These are phyloP conservation scores for Cyclotella sp. DNA, from an alignment of 108 stramenopile species.

Conservation along the genomic window DNA sequence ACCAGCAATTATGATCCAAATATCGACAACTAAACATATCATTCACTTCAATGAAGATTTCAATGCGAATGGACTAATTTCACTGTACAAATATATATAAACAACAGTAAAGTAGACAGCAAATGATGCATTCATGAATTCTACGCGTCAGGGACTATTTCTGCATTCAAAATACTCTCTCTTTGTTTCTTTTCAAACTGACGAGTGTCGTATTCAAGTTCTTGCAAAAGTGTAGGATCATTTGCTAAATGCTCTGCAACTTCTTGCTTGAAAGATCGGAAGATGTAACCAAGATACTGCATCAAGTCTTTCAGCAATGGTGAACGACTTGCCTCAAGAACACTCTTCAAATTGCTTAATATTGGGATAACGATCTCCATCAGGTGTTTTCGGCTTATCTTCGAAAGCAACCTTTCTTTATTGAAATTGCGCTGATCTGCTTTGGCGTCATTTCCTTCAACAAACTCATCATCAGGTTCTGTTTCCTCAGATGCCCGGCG, in stretches of 20 bases:
- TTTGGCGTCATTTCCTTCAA: slow-evolving; percentile 57
- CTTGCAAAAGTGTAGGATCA: slow-evolving; percentile 81
- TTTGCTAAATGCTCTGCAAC: slow-evolving; percentile 84
- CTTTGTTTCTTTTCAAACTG: slow-evolving; percentile 42
- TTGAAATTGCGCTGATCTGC: slow-evolving; percentile 72
- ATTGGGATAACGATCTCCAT: slow-evolving; percentile 93
- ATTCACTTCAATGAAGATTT: too few relatives aligned
- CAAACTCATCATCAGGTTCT: slow-evolving; percentile 62
- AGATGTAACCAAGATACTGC: slow-evolving; percentile 83
- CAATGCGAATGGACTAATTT: too few relatives aligned
- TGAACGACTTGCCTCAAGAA: slow-evolving; percentile 82
- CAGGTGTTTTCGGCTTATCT: slow-evolving; percentile 91
- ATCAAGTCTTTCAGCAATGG: slow-evolving; percentile 88
- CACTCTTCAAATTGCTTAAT: slow-evolving; percentile 84
- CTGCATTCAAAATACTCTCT: slow-evolving; percentile 17
- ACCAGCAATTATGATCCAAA: too few relatives aligned
- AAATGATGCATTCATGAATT: too few relatives aligned
- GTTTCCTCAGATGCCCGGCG: slow-evolving; percentile 53
- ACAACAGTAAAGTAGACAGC: too few relatives aligned
- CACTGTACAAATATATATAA: too few relatives aligned
- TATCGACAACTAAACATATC: too few relatives aligned
- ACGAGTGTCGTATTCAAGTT: slow-evolving; percentile 84
- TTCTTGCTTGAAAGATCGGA: slow-evolving; percentile 77
- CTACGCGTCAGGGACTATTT: background rate
- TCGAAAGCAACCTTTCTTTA: slow-evolving; percentile 83